Conservation (phyloP, 768 basidiomycete genomes). For the Hygrocybe coccinea region DNA sequence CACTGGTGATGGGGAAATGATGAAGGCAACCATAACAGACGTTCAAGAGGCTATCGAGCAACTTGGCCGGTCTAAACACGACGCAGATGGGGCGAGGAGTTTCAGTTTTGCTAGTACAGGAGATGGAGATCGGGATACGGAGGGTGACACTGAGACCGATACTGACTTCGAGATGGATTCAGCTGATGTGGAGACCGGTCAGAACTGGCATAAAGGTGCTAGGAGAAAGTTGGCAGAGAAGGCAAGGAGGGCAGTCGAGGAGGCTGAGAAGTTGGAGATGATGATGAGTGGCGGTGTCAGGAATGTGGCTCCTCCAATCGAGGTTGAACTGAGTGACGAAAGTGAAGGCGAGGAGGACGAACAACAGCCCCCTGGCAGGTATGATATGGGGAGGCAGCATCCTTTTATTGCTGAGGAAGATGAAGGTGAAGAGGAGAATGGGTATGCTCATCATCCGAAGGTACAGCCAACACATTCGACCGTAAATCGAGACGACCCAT, state of each 20-base stretch:
- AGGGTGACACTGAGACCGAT: slow-evolving; percentile 53
- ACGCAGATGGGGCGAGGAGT: slow-evolving; percentile 44
- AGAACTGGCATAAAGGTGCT: slow-evolving; percentile 62
- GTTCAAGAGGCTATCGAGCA: slow-evolving; percentile 89
- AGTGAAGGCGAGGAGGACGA: slow-evolving; percentile 63
- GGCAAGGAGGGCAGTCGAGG: slow-evolving; percentile 58
- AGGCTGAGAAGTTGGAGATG: slow-evolving; percentile 46
- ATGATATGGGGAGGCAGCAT: slow-evolving; percentile 41
- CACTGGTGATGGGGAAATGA: slow-evolving; percentile 30
- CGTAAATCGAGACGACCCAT: slow-evolving; percentile 14
- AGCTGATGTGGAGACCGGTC: slow-evolving; percentile 31
- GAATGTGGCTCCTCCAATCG: slow-evolving; percentile 54
- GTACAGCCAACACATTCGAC: slow-evolving; percentile 17
- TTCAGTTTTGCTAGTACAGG: slow-evolving; percentile 74
- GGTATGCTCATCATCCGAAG: slow-evolving; percentile 14
- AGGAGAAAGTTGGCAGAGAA: slow-evolving; percentile 65
- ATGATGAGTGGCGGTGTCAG: slow-evolving; percentile 29
- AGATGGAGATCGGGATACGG: slow-evolving; percentile 49
- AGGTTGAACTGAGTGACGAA: slow-evolving; percentile 74
- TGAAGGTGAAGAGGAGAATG: slow-evolving; percentile 44
- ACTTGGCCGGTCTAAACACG: slow-evolving; percentile 48
- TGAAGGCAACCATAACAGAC: slow-evolving; percentile 86
- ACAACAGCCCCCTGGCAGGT: slow-evolving; percentile 35
- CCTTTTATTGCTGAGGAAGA: slow-evolving; percentile 69
- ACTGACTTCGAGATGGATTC: slow-evolving; percentile 48